Conservation (phyloP, 139 green algal species). For the Penium margaritaceum region DNA sequence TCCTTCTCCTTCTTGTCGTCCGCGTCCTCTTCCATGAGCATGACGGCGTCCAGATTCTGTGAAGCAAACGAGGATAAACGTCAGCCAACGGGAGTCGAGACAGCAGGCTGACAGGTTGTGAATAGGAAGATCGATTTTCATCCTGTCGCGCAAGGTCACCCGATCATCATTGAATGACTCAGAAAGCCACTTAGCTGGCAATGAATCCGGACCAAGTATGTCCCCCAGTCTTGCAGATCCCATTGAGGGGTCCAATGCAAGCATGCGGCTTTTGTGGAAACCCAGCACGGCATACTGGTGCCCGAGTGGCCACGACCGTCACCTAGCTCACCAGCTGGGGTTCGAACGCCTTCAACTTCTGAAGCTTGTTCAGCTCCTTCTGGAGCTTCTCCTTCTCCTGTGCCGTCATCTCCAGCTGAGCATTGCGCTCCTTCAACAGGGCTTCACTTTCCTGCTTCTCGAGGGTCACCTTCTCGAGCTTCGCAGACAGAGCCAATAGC, state of each 20-base stretch:
- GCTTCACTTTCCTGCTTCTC: slow-evolving; percentile 2
- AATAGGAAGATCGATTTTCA: no score
- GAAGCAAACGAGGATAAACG: no score
- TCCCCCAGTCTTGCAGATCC: no score
- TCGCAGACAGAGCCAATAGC: background rate
- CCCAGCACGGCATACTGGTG: no score
- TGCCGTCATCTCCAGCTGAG: background rate
- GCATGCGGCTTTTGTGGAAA: no score
- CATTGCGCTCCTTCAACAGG: background rate
- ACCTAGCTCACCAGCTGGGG: background rate
- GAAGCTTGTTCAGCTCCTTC: slow-evolving; percentile 5
- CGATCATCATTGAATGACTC: no score
- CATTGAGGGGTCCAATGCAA: no score
- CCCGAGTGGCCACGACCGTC: background rate
- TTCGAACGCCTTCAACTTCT: background rate
- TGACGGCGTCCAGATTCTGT: background rate
- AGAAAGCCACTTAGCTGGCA: no score
- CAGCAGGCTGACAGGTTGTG: no score
- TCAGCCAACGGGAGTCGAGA: no score
- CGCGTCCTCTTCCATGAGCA: background rate
- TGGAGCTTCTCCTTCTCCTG: slow-evolving; percentile 9
- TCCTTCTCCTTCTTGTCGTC: slow-evolving; percentile 34
- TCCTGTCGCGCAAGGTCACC: no score
- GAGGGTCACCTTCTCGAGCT: slow-evolving; percentile 2
- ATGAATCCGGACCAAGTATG: no score